Conservation (phyloP, 306 rosid genomes). For the Vigna hirtella region DNA sequence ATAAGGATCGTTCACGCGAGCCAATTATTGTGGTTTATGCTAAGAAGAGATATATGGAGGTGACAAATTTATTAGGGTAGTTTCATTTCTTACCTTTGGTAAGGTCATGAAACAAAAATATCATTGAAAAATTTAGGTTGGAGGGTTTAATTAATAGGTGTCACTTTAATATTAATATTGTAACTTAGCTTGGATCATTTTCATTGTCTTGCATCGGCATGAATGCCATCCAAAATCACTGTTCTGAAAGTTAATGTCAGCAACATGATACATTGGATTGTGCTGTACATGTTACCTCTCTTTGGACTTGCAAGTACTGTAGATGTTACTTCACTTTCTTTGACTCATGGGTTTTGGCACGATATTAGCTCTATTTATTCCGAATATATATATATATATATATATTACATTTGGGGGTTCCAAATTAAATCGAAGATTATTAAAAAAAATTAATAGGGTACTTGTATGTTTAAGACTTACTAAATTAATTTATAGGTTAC, state of each 20-base stretch:
- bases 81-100: constrained; percentile 35
- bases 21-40: constrained; percentile 34
- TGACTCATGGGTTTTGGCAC: not conserved
- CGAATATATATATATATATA: too few relatives aligned
- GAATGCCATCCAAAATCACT: constrained; percentile 11
- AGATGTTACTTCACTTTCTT: constrained; percentile 23
- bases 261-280: too few relatives aligned
- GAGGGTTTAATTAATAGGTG: constrained; percentile 30
- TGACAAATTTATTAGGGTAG: constrained; percentile 21
- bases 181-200: constrained; percentile 21
- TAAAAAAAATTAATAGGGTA: too few relatives aligned
- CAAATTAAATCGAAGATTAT: too few relatives aligned
- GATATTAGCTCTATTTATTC: too few relatives aligned
- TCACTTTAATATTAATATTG: constrained; percentile 6
- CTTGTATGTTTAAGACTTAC: not conserved
- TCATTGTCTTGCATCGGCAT: constrained; percentile 21
- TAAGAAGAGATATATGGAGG: constrained; percentile 17
- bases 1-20: not conserved
- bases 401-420: too few relatives aligned
- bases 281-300: too few relatives aligned
- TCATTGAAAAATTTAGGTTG: constrained; percentile 9
- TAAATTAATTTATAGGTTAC: not conserved
- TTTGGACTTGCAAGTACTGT: constrained; percentile 27
- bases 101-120: constrained; percentile 22
- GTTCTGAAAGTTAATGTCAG: too few relatives aligned